Evolutionary conservation across 495 filamentous ascomycete genomes (phyloP).

Genomic region (Aspergillus heteromorphus): DNA sequence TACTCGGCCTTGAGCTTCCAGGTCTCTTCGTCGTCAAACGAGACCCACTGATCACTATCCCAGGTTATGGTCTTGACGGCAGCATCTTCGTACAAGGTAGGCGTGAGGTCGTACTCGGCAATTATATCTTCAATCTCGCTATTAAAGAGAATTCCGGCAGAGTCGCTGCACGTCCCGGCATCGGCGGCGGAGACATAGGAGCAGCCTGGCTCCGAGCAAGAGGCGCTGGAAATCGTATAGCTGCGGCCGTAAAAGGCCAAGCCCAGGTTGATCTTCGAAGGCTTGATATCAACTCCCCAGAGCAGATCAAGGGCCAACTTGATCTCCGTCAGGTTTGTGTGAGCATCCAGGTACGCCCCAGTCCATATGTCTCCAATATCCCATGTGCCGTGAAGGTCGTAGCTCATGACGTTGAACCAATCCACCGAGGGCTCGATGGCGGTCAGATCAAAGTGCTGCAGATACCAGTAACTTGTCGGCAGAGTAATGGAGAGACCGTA

Average conservation of each 20-base stretch:
- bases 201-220: constrained; percentile 28
- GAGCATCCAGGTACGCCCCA: constrained; percentile 18
- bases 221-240: constrained; percentile 28
- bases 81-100: constrained; percentile 15
- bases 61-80: constrained; percentile 27
- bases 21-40: constrained; percentile 39
- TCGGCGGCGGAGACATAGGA: constrained; percentile 14
- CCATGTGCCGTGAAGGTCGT: constrained; percentile 41
- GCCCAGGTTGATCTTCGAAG: constrained; percentile 33
- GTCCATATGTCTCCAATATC: constrained; percentile 15
- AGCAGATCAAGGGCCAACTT: constrained; percentile 26
- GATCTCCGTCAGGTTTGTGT: constrained; percentile 40
- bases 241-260: constrained; percentile 36
- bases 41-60: constrained; percentile 38
- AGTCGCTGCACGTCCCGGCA: constrained; percentile 28
- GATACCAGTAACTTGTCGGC: constrained; percentile 34
- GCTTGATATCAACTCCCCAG: constrained; percentile 32
- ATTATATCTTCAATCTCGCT: constrained; percentile 21
- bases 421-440: constrained; percentile 38
- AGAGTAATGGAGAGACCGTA: constrained; percentile 41
- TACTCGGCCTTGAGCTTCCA: constrained; percentile 35
- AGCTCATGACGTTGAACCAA: constrained; percentile 48
- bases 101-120: background rate
- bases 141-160: constrained; percentile 15
- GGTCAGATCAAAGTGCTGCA: constrained; percentile 38